These are phyloP conservation scores for Fragilaria crotonensis DNA, from an alignment of 108 stramenopile genomes.

Conservation along the genomic window DNA sequence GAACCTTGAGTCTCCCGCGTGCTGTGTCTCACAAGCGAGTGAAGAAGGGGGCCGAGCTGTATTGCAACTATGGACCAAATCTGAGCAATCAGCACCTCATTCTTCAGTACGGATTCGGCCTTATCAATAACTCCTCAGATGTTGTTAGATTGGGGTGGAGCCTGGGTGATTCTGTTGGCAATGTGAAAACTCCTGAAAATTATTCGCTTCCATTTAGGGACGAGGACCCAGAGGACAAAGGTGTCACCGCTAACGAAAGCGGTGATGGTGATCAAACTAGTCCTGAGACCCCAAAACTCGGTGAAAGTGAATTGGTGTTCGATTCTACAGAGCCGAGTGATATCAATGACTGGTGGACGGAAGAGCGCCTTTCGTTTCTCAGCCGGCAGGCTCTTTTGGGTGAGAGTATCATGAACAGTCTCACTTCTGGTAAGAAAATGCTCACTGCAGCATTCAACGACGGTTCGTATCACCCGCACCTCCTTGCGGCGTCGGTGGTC, in stretches of 20 bases:
- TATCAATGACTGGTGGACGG: constrained; percentile 77
- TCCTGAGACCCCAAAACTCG: neutral
- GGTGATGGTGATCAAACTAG: neutral
- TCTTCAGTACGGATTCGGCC: constrained; percentile 72
- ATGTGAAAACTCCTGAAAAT: constrained; percentile 41
- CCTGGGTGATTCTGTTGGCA: constrained; percentile 67
- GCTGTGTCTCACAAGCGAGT: constrained; percentile 44
- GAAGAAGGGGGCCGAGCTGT: constrained; percentile 72
- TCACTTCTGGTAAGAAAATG: constrained; percentile 72
- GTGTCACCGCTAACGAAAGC: neutral
- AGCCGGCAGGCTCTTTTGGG: constrained; percentile 43
- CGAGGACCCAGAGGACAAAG: constrained; percentile 13
- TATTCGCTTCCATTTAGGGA: constrained; percentile 31
- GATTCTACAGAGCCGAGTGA: constrained; percentile 53
- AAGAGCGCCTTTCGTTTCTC: constrained; percentile 60
- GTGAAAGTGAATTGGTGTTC: constrained; percentile 35
- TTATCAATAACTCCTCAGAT: constrained; percentile 60
- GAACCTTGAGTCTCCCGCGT: constrained; percentile 14
- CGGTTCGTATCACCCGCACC: constrained; percentile 57
- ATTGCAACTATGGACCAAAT: constrained; percentile 49
- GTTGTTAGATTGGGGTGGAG: constrained; percentile 70
- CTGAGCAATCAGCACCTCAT: constrained; percentile 61
- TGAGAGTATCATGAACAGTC: constrained; percentile 35
- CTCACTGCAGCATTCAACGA: constrained; percentile 43
- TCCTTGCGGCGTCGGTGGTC: constrained; percentile 62